Evolutionary conservation across 202 grass and related monocot species (phyloP), one percentile per base, ranked within the genome.

Genomic region (Eragrostis tef): DNA sequence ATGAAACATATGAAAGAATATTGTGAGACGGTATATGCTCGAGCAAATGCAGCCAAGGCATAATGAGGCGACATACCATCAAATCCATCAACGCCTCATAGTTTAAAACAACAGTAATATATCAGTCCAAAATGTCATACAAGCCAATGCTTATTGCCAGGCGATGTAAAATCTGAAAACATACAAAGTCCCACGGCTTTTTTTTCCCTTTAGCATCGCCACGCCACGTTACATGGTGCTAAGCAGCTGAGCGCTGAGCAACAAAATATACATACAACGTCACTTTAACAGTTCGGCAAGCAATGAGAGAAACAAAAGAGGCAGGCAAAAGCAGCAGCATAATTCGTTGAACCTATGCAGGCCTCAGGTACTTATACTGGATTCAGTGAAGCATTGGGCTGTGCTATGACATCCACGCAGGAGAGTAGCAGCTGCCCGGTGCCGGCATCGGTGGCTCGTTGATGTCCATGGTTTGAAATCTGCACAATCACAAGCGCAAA

Each of bases 381-480:
- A n/a, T 80, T 44, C 24, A 25, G 7, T 41, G 44, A 66, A 34
- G 36, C 29, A 49, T 17, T 12, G 11, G 59, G 26, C 2, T 71
- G 25, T n/a, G 64, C 81, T 88, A 88, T 45, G 63, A 31, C 86
- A 88, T 88, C 86, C 75, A 86, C 16, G 41, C 65, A 15, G 72
- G 83, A 80, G 25, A 76, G 69, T 67, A 80, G 68, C 77, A 57
- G 25, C 48, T 2, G 0, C 26, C 60, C 0, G 25, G 50, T 2
- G 39, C 9, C n/a, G 60, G 60, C 31, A 11, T 20, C 27, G 83
- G 83, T 42, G 39, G 66, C 73, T 82, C 73, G 78, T 86, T 79
- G 59, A 82, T 63, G 48, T 78, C 79, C 73, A 79, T 67, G 29
- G 21, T 21, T 36, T 67, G 79, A 42, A 79, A 79, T 27, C 83